Evolutionary conservation across 75 land plant genomes (phyloP), one percentile per base, ranked within the genome.

Genomic region (Pinus tabuliformis): DNA sequence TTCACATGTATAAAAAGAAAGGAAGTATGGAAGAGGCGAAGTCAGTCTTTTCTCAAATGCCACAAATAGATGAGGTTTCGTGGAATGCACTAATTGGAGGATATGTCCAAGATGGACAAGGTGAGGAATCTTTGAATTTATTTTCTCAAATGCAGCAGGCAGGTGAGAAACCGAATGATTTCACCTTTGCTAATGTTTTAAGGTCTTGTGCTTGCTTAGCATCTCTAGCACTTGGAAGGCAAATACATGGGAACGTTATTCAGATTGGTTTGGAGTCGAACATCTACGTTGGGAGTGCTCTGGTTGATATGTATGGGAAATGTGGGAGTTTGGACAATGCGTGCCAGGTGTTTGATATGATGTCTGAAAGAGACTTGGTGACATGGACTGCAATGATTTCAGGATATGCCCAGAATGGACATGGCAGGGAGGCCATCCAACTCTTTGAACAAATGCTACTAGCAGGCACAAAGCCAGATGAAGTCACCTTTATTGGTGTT

Each of bases 321-420:
- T 83, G 88, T 78, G 87, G 88, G 13, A 61, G 72, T 62, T 60
- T 83, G 70, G 26, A 71, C 56, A 78, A 88, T 17, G 74, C 90
- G 28, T 80, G 70, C 49, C 42, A 58, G 18, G 73, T 80, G 12
- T 88, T 85, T 70, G 60, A 70, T 21, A 36, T 73, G 5, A 80
- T 85, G 24, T 21, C 62, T 5, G 39, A 30, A 33, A 64, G 59
- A 56, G 83, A 81, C 54, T 9, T 83, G 28, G 81, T 81, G 20
- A 72, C 81, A 37, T 85, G 83, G 84, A 85, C 81, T 68, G 61
- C 84, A 16, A 77, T 86, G 15, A 83, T 86, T 72, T 79, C 78
- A 37, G 82, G 64, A 24, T 81, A 15, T 79, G 81, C 88, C 21
- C 84, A 80, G 42, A 85, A 89, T 77, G 91, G 91, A 3, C 74